These are phyloP conservation scores for Pyracantha coccinea DNA, from an alignment of 331 rosid genomes.

Conservation along the genomic window DNA sequence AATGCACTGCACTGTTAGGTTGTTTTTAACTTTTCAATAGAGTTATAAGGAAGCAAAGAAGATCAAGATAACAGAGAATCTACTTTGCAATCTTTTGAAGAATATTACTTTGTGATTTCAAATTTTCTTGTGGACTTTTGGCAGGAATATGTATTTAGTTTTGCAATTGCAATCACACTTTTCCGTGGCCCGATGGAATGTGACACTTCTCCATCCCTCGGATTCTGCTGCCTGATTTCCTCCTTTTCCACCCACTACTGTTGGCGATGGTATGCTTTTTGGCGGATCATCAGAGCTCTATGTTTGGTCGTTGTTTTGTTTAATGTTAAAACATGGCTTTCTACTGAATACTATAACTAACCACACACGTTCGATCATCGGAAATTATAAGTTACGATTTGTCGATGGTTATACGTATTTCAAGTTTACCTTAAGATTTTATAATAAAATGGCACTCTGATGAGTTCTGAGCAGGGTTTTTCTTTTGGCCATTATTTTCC, in stretches of 20 bases:
- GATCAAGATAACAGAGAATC: conserved; percentile 5
- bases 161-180: neutral
- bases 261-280: neutral
- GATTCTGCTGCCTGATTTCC: neutral
- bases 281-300: neutral
- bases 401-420: too few species aligned
- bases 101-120: neutral
- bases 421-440: too few species aligned
- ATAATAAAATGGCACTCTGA: too few species aligned
- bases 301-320: neutral
- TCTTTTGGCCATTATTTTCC: too few species aligned
- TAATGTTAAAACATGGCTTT: neutral
- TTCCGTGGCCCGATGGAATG: neutral
- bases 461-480: too few species aligned
- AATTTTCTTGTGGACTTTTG: neutral
- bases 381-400: too few species aligned
- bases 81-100: neutral
- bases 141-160: neutral
- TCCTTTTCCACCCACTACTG: neutral
- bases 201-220: neutral
- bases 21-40: neutral
- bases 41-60: neutral
- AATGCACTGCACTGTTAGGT: neutral
- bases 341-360: neutral
- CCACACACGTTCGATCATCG: too few species aligned